Conservation (phyloP, 495 filamentous ascomycete species). For the Gamarada debralockiae region DNA sequence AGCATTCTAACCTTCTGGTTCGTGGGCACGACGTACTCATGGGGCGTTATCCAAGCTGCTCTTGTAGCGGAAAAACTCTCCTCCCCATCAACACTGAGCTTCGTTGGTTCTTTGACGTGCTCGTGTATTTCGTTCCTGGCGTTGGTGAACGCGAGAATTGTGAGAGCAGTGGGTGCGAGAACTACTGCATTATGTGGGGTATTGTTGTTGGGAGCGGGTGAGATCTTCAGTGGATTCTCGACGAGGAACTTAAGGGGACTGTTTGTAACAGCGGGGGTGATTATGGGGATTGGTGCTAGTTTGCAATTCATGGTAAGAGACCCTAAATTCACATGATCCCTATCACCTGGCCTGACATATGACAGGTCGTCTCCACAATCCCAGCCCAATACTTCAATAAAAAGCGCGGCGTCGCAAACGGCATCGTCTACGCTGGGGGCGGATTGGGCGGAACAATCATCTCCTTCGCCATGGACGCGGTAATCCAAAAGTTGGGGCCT, state of each 20-base stretch:
- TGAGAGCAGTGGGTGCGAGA: constrained; percentile 44
- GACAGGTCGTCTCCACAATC: constrained; percentile 39
- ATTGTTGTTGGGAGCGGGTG: constrained; percentile 40
- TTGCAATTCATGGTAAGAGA: constrained; percentile 28
- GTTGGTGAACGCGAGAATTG: constrained; percentile 44
- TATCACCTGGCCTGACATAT: too few relatives aligned
- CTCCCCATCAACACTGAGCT: constrained; percentile 47
- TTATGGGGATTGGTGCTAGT: constrained; percentile 40
- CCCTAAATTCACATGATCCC: too few relatives aligned
- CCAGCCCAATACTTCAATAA: constrained; percentile 75
- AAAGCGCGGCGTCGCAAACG: constrained; percentile 69
- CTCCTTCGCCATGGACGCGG: constrained; percentile 51
- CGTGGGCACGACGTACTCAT: constrained; percentile 47
- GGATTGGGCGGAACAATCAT: constrained; percentile 71
- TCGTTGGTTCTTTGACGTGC: constrained; percentile 49
- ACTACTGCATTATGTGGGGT: constrained; percentile 42
- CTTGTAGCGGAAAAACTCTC: constrained; percentile 43
- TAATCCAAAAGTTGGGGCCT: constrained; percentile 58
- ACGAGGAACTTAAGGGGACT: constrained; percentile 44
- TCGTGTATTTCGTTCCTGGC: constrained; percentile 46
- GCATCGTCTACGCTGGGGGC: constrained; percentile 66
- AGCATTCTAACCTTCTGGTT: constrained; percentile 51
- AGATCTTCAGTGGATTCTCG: constrained; percentile 47
- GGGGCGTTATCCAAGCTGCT: constrained; percentile 55
- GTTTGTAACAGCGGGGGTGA: constrained; percentile 51